phyloP scores from a whole-genome alignment of 2,329 filamentous ascomycete species.

The Lachnellula occidentalis region DNA sequence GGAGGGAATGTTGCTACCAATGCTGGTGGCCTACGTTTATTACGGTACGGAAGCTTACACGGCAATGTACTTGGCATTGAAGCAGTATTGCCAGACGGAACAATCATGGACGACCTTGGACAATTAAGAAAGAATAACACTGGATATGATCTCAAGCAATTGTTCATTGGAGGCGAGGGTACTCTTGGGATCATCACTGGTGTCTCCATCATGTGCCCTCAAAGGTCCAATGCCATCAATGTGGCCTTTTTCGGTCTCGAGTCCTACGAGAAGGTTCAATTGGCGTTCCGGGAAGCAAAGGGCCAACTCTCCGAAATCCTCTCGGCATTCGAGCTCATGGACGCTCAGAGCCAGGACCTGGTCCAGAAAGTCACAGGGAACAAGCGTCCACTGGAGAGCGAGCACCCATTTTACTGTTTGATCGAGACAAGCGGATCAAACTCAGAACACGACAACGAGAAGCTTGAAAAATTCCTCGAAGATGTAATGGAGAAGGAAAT shows the following conservation, averaged over 20 bases:
- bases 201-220: conserved; percentile 83
- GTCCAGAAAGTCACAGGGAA: conserved; percentile 70
- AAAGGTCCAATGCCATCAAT: conserved; percentile 81
- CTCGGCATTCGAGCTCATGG: conserved; percentile 97
- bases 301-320: conserved; percentile 87
- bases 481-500: conserved; percentile 85
- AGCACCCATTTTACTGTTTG: conserved; percentile 92
- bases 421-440: conserved; percentile 96
- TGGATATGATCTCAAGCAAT: conserved; percentile 92
- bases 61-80: conserved; percentile 89
- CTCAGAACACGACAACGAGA: conserved; percentile 85
- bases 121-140: conserved; percentile 97
- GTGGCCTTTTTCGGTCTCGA: conserved; percentile 91
- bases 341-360: conserved; percentile 72
- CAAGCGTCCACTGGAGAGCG: conserved; percentile 73
- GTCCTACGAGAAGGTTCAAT: conserved; percentile 82
- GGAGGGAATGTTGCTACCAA: conserved; percentile 96
- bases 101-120: conserved; percentile 81
- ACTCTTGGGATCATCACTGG: conserved; percentile 93
- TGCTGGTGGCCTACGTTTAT: conserved; percentile 80
- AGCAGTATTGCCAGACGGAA: conserved; percentile 89
- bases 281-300: conserved; percentile 85
- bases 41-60: conserved; percentile 91
- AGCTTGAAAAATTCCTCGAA: conserved; percentile 86
- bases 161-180: conserved; percentile 93